Base-by-base conservation (phyloP, 2,329 filamentous ascomycete genomes). In the Ophiostoma piceae region DNA sequence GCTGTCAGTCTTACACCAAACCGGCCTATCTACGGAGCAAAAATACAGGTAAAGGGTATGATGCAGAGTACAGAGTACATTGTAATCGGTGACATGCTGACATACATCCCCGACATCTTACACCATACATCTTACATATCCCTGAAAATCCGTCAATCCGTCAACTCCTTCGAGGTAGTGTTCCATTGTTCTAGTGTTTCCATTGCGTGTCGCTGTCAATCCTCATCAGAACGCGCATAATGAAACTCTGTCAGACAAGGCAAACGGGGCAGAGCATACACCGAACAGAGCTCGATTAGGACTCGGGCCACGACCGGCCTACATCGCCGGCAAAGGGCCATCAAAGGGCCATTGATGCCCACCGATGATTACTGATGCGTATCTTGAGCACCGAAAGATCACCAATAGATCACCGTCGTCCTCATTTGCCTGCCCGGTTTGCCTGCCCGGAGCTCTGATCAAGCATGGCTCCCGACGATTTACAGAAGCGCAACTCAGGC, bases 131-230 rank as follows among this genome's bases (percentile, higher is more conserved):
- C 51, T 57, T 57, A 57, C 51, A 29, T 57, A 57, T 57, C 51
- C 51, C 51, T 57, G 51, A 26, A 57, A 57, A 57, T 12, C 51
- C 9, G n/a, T 26, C 51, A 57, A 26, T 29, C 22, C 51, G 51
- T 26, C 22, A 57, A 26, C 51, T 57, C 51, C 22, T 11, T 26
- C 51, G 26, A 7, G 51, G 22, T 14, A 12, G 51, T 57, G 51
- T 26, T 57, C 51, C 51, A 57, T 57, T 57, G 51, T 57, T 57
- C 22, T 29, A 57, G 51, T 57, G 51, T 57, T 57, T 26, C 51
- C 51, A 57, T 57, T 26, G 51, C 22, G 22, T 57, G 22, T 57
- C 51, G 11, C 11, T 57, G 51, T 26, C 51, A 16, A 57, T 57
- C 51, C 51, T 26, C 51, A 57, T 26, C 51, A 57, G n/a, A 2